Evolutionary conservation across 495 filamentous ascomycete species (phyloP).

Genomic region (Symbiotaphrina buchneri): DNA sequence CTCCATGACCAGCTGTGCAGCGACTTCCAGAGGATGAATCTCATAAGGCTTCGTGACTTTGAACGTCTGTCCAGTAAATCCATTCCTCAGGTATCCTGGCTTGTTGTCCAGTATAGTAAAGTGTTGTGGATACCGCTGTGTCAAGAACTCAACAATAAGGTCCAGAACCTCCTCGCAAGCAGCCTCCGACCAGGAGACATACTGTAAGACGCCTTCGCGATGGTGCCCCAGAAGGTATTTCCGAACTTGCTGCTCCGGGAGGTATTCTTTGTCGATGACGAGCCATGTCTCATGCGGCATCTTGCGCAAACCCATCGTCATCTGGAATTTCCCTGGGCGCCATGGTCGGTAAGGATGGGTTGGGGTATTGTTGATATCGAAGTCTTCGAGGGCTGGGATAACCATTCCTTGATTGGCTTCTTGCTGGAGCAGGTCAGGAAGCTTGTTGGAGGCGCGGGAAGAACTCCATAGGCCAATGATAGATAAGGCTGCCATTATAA

Average conservation of each 20-base stretch:
- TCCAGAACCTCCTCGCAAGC: conserved; percentile 27
- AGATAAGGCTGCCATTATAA: too few species aligned
- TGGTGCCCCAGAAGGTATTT: conserved; percentile 18
- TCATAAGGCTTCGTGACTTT: conserved; percentile 12
- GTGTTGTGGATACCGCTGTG: conserved; percentile 20
- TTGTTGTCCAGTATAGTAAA: conserved; percentile 18
- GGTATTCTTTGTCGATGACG: conserved; percentile 27
- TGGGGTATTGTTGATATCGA: too few species aligned
- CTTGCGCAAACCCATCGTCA: conserved; percentile 31
- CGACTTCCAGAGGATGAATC: conserved; percentile 27
- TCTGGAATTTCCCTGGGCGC: conserved; percentile 4
- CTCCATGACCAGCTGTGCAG: conserved; percentile 32
- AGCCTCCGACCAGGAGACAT: conserved; percentile 23
- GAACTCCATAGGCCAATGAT: too few species aligned
- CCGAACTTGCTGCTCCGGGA: conserved; percentile 22
- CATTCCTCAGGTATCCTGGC: conserved; percentile 19
- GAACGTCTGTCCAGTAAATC: conserved; percentile 25
- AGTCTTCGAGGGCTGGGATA: too few species aligned
- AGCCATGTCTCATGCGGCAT: conserved; percentile 29
- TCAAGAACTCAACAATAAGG: conserved; percentile 26
- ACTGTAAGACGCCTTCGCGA: conserved; percentile 21
- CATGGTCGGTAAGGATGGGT: too few species aligned
- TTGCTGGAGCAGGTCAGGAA: too few species aligned
- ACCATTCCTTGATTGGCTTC: too few species aligned
- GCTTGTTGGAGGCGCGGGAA: too few species aligned